These are phyloP conservation scores for Rosa chinensis DNA, from an alignment of 306 rosid genomes.

Conservation along the genomic window DNA sequence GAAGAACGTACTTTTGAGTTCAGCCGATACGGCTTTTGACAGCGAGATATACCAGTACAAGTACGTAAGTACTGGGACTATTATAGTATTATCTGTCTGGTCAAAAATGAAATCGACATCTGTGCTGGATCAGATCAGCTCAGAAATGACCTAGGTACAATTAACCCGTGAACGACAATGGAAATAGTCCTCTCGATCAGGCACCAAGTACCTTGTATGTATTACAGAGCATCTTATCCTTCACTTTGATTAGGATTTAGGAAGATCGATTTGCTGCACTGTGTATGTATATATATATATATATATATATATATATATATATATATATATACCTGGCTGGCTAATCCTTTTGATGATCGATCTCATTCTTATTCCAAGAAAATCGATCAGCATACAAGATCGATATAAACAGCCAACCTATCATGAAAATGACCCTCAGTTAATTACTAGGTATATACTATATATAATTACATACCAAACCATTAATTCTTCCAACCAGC, in stretches of 20 bases:
- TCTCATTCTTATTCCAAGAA: background rate
- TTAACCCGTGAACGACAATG: too few relatives aligned
- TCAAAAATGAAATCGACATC: too few relatives aligned
- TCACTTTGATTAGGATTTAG: background rate
- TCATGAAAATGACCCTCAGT: background rate
- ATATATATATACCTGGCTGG: background rate
- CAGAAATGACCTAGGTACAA: too few relatives aligned
- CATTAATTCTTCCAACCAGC: background rate
- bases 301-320: background rate
- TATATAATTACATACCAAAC: background rate
- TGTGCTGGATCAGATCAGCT: too few relatives aligned
- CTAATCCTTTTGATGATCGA: background rate
- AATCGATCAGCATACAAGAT: background rate
- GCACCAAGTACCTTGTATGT: background rate
- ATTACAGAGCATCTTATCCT: background rate
- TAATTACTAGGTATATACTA: background rate
- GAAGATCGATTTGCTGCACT: constrained; percentile 3
- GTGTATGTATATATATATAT: background rate
- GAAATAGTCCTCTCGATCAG: background rate
- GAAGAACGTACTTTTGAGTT: too few relatives aligned
- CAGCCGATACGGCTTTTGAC: too few relatives aligned
- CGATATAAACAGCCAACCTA: background rate
- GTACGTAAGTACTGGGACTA: too few relatives aligned
- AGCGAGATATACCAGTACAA: too few relatives aligned
- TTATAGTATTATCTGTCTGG: too few relatives aligned